Evolutionary conservation across 2,329 filamentous ascomycete species (phyloP), one percentile per base, ranked within the genome.

Genomic region (Albifimbria verrucaria): DNA sequence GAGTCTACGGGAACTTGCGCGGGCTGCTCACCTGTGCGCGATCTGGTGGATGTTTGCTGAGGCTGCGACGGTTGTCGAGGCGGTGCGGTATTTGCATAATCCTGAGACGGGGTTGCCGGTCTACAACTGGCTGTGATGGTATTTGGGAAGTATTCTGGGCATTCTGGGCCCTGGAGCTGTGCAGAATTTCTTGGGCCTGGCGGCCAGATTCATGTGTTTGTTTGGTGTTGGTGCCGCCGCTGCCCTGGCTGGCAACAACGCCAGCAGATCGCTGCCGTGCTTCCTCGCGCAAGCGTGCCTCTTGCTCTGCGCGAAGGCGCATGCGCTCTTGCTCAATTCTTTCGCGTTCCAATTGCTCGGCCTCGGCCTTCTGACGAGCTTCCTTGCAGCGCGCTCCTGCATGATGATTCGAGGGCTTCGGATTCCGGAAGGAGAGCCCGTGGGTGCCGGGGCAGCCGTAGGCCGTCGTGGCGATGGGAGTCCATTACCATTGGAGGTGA

Each of bases 351-450:
- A 67, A 62, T 60, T 85, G 81, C 64, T 89, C 86, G 43, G 81
- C 80, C 65, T 90, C 86, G 44, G 86, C 86, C 61, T 82, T 80
- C 57, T 84, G 81, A 53, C 87, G 77, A 23, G 87, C 85, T 69
- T 95, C 90, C 57, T 82, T 59, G 89, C 89, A 52, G 83, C 81
- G 52, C 92, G 86, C 68, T 92, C 87, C 70, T 90, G 86, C 92
- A 97, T 96, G 64, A 97, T 93, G 74, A 93, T 89, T 59, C 89
- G 86, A 17, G 93, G 93, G 32, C 92, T 92, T 60, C 88, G 84
- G 55, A 97, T 89, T 23, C 88, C 86, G 54, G 79, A 78, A 10
- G 81, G 81, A 15, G 81, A 83, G 59, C 78, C 77, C 23, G 77
- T 77, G 51, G 79, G 78, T 20, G 72, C 71, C 28, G 81, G 76